Base-by-base conservation (phyloP, 352 stramenopile genomes). In the Thalassiosira mediterranea region DNA sequence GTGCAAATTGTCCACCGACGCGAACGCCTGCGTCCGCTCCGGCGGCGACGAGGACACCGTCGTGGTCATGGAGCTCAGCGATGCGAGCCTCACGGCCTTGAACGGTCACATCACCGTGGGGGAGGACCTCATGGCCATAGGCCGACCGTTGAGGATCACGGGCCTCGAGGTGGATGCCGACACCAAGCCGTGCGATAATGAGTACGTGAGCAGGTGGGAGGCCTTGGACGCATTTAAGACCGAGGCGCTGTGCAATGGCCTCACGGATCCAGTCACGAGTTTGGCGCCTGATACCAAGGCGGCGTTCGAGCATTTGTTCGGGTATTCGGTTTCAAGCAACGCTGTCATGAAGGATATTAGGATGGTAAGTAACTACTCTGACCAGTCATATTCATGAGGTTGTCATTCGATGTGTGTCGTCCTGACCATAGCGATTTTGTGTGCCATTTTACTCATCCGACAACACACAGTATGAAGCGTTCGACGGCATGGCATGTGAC, bases 241-340 rank as follows among this genome's bases (percentile, higher is more conserved):
- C 21, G 48, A 57, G 48, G 48, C 4, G 48, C 4, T 3, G 11
- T 57, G 48, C 49, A 8, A 59, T 4, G 21, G 4, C 13, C 4
- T 11, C 4, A 21, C 4, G 4, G 49, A 59, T 8, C 7, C 23
- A 8, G n/a, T 13, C 7, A 19, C 3, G 4, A 44, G 25, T 4
- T 13, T 62, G 3, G 25, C 3, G 15, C 3, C 34, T 11, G 28
- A 0, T 2, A 78, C 69, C 4, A 63, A 60, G 15, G 21, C 25
- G 2, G 51, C 60, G 5, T 71, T 78, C 48, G 8, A n/a, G 3
- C 21, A 78, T 48, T 62, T 78, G 52, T 54, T 78, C 28, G 21
- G 54, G 49, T 67, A 78, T 34, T 51, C 49, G 26, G 58, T 78
- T 2, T 21, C 46, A 11, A 64, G 67, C 26, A 78, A 78, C 62